Percentiles rank a stretch among this genome's conserved stretches.
Evolutionary conservation across 352 stramenopile species (phyloP).

Genomic region (Phytopythium litorale): DNA sequence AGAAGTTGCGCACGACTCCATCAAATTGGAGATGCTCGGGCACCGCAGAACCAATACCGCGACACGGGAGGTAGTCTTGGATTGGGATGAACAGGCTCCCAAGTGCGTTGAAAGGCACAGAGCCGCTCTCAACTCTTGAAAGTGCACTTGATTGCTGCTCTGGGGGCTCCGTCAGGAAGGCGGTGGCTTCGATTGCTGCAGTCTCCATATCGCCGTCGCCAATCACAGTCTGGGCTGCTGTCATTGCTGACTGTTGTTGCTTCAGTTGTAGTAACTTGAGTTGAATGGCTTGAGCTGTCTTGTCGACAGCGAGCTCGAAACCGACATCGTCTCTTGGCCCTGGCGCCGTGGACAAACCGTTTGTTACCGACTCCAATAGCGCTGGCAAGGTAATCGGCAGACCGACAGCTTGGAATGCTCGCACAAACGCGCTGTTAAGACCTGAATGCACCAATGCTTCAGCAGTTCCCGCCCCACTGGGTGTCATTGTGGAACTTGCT

Average conservation of each 20-base stretch:
- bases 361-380: constrained; percentile 19
- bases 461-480: neutral
- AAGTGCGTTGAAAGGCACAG: constrained; percentile 1
- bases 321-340: neutral
- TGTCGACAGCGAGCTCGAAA: neutral
- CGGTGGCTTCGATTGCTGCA: neutral
- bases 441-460: constrained; percentile 11
- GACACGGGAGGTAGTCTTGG: constrained; percentile 35
- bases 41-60: constrained; percentile 26
- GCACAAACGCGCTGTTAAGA: constrained; percentile 29
- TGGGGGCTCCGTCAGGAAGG: constrained; percentile 54
- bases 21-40: constrained; percentile 58
- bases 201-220: neutral
- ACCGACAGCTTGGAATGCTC: constrained; percentile 29
- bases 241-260: constrained; percentile 13
- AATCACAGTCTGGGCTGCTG: neutral
- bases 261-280: constrained; percentile 23
- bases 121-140: neutral
- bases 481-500: neutral
- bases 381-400: constrained; percentile 20
- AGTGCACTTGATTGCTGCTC: constrained; percentile 15
- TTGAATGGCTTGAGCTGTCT: constrained; percentile 11
- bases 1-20: constrained; percentile 57
- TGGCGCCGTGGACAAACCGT: neutral
- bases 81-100: neutral